Conservation (phyloP, 345 rosid species). For the Pelargonium nanum region DNA sequence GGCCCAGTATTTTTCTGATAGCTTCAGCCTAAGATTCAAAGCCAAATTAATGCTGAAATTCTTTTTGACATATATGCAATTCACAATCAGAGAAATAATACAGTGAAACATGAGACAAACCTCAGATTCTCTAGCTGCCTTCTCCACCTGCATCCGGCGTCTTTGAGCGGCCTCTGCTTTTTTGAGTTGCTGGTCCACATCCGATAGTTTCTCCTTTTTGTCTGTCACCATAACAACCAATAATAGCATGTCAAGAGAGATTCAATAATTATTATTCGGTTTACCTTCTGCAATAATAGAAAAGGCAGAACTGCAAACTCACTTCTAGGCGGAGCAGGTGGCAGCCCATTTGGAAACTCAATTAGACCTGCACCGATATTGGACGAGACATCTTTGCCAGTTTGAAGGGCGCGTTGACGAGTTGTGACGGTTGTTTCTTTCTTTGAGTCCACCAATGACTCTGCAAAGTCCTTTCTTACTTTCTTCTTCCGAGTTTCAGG, state of each 20-base stretch:
- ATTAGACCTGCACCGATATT: constrained; percentile 16
- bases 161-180: constrained; percentile 48
- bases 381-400: constrained; percentile 33
- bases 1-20: constrained; percentile 49
- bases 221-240: constrained; percentile 13
- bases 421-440: constrained; percentile 39
- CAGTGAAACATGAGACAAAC: constrained; percentile 14
- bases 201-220: constrained; percentile 48
- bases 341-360: constrained; percentile 49
- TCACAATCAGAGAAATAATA: background rate
- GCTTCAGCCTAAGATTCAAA: constrained; percentile 40
- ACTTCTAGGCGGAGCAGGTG: constrained; percentile 52
- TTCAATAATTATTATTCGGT: background rate
- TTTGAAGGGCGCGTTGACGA: constrained; percentile 44
- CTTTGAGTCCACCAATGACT: constrained; percentile 28
- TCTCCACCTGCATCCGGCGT: constrained; percentile 45
- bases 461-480: constrained; percentile 29
- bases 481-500: constrained; percentile 29
- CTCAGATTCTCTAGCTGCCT: constrained; percentile 52
- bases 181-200: constrained; percentile 46
- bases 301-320: constrained; percentile 10
- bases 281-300: background rate
- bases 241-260: too few relatives aligned
- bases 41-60: constrained; percentile 1
- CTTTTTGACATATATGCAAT: background rate